Evolutionary conservation across 352 stramenopile species (phyloP).

Genomic region (Phytophthora cactorum): DNA sequence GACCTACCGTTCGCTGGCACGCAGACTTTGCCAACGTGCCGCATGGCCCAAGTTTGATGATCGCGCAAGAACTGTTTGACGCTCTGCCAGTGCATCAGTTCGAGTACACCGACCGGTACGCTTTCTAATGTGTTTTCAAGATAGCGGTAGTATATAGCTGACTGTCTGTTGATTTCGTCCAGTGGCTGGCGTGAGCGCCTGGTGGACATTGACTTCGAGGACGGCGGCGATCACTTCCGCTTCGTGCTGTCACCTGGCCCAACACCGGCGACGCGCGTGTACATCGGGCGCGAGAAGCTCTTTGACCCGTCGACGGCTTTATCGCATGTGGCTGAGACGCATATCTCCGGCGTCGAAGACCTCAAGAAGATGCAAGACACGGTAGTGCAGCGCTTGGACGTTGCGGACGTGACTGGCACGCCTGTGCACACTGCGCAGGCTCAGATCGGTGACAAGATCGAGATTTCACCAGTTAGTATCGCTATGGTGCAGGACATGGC

Average conservation of each 20-base stretch:
- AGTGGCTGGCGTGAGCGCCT: slow-evolving; percentile 95
- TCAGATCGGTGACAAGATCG: slow-evolving; percentile 88
- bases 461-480: slow-evolving; percentile 94
- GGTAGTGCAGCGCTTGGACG: slow-evolving; percentile 54
- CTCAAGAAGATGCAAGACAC: slow-evolving; percentile 34
- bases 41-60: slow-evolving; percentile 83
- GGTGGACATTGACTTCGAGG: slow-evolving; percentile 90
- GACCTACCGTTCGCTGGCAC: slow-evolving; percentile 85
- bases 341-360: slow-evolving; percentile 34
- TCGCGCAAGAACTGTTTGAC: slow-evolving; percentile 96
- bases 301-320: slow-evolving; percentile 61
- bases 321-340: slow-evolving; percentile 32
- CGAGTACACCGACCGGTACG: slow-evolving; percentile 90
- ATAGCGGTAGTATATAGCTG: not conserved
- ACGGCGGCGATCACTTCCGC: slow-evolving; percentile 88
- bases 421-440: slow-evolving; percentile 60
- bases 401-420: slow-evolving; percentile 43
- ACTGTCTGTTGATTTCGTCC: not conserved
- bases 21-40: slow-evolving; percentile 83
- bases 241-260: slow-evolving; percentile 94
- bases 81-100: slow-evolving; percentile 96
- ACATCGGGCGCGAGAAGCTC: slow-evolving; percentile 83
- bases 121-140: not conserved
- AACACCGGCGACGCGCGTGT: slow-evolving; percentile 92
- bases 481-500: slow-evolving; percentile 93